Conservation (phyloP, 2,329 filamentous ascomycete species). For the Curvularia verruculosa region DNA sequence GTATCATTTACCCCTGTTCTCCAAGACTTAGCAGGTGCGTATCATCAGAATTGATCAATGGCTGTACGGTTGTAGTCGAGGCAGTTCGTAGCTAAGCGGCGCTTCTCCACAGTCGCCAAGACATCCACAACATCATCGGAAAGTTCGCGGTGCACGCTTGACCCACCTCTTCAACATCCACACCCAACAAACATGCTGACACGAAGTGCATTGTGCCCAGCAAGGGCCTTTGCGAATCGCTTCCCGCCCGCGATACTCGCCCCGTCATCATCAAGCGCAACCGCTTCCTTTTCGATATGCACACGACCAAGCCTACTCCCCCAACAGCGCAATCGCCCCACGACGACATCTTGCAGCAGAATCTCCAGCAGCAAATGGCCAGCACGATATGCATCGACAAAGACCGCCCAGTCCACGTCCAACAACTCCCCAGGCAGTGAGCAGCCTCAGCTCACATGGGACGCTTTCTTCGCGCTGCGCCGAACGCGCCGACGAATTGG, state of each 20-base stretch:
- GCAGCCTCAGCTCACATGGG: constrained; percentile 66
- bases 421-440: constrained; percentile 19
- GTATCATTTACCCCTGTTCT: no score
- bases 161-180: constrained; percentile 5
- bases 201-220: constrained; percentile 40
- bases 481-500: constrained; percentile 84
- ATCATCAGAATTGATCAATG: no score
- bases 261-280: constrained; percentile 26
- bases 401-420: constrained; percentile 23
- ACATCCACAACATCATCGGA: constrained; percentile 7
- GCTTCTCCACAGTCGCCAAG: constrained; percentile 13
- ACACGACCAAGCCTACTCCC: constrained; percentile 33
- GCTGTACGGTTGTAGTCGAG: no score
- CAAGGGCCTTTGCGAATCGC: constrained; percentile 38
- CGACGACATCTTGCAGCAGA: constrained; percentile 17
- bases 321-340: constrained; percentile 23
- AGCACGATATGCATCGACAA: constrained; percentile 36
- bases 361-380: constrained; percentile 8
- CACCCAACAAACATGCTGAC: constrained; percentile 36
- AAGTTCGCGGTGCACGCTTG: constrained; percentile 12
- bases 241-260: constrained; percentile 36
- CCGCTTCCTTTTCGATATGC: constrained; percentile 38
- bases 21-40: no score
- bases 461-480: constrained; percentile 89
- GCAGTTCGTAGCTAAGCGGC: background rate